Conservation (phyloP, 305 asterid genomes). For the Rubia peregrina region DNA sequence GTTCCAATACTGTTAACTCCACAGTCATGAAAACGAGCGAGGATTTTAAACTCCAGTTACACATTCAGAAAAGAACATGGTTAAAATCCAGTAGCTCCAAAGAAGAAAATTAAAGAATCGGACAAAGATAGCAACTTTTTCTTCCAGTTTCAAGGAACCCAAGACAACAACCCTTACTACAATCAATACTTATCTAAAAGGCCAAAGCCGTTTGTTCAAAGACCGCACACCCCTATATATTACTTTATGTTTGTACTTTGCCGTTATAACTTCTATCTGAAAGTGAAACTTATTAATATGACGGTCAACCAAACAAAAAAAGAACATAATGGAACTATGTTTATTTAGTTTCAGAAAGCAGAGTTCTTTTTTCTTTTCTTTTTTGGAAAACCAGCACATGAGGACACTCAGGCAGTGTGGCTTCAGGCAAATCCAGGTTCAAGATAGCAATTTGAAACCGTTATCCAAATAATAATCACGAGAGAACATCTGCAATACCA, state of each 20-base stretch:
- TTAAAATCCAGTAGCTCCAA: background rate
- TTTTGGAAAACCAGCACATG: background rate
- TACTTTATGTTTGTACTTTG: background rate
- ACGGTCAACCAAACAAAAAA: background rate
- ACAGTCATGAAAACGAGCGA: too few species aligned
- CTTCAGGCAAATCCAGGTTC: background rate
- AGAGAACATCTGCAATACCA: background rate
- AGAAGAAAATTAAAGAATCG: background rate
- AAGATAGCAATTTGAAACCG: background rate
- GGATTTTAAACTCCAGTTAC: background rate
- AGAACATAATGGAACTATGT: background rate
- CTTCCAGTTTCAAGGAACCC: background rate
- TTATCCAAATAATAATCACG: too few species aligned
- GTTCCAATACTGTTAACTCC: background rate
- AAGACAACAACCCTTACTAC: background rate
- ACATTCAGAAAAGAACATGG: background rate
- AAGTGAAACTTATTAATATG: background rate
- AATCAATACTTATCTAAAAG: background rate
- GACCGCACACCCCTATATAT: background rate
- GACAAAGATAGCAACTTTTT: background rate
- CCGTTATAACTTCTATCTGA: background rate
- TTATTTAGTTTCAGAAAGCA: background rate
- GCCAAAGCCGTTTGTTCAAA: background rate
- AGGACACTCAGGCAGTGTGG: background rate
- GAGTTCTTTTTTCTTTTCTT: background rate